Base-by-base conservation (phyloP, 2,329 filamentous ascomycete genomes). In the Gnomoniopsis smithogilvyi region DNA sequence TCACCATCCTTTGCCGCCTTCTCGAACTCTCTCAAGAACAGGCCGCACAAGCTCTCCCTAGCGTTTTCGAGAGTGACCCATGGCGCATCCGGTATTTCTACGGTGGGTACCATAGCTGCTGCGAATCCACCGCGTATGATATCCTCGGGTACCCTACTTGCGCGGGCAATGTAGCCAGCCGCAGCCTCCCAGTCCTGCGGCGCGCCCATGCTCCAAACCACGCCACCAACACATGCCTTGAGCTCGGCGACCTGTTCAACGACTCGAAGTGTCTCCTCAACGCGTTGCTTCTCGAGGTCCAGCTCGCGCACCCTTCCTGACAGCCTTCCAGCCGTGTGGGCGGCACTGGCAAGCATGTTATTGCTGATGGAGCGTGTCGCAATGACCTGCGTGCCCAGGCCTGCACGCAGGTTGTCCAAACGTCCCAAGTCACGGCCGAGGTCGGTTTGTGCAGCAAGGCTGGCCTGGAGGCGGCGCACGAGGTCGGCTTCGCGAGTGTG, bases 101-200 rank as follows among this genome's bases (percentile, higher is more conserved):
- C 91, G 2, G 91, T 98, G 0, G 95, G 95, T 10, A 99, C 95
- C 70, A 96, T 94, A 64, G 92, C 86, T 38, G 93, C 89, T 0
- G 95, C 94, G 70, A 99, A 99, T 17, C 86, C 84, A 26, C 95
- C 92, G 65, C 89, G 83, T 53, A 93, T 81, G 53, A 99, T 94
- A 1, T 89, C 81, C 53, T 87, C 82, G 0, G 94, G 93, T 14
- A 99, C 87, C 65, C 89, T 87, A 61, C 87, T 87, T 7, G 95
- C 93, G 48, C 94, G 85, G 63, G 90, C 86, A 60, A 99, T 82
- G 73, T 98, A 98, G 50, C 84, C 90, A 2, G 95, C 95, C 3
- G 95, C 95, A 3, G 92, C 95, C 74, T 99, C 95, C 95, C 95
- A 99, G 76, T 99, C 95, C 74, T 99, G 95, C 46, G 95, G 92